Conservation (phyloP, 257 asterid genomes). For the Avicennia marina region DNA sequence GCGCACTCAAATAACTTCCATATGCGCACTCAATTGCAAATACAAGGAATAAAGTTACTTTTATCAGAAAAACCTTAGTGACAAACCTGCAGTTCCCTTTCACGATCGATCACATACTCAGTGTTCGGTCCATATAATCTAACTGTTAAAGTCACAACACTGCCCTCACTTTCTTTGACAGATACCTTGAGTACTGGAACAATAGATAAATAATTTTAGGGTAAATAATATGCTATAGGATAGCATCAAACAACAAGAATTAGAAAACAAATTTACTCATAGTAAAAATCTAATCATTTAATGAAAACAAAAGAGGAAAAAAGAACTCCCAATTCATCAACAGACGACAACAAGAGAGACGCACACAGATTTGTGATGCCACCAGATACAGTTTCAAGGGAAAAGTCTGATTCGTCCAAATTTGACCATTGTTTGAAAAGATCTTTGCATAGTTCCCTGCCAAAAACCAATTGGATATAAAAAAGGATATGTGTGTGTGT, state of each 20-base stretch:
- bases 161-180: constrained; percentile 49
- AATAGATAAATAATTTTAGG: constrained; percentile 16
- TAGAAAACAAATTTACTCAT: not conserved
- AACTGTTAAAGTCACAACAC: constrained; percentile 48
- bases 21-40: not conserved
- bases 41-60: constrained; percentile 4
- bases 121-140: constrained; percentile 95
- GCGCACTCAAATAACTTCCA: constrained; percentile 4
- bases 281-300: constrained; percentile 4
- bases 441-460: constrained; percentile 85
- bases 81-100: constrained; percentile 76
- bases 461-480: constrained; percentile 11
- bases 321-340: not conserved
- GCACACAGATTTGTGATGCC: constrained; percentile 90
- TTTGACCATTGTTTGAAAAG: constrained; percentile 72
- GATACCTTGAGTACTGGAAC: constrained; percentile 84
- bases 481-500: not conserved
- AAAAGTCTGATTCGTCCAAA: constrained; percentile 67
- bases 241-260: constrained; percentile 11
- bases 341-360: constrained; percentile 25
- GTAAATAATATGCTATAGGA: constrained; percentile 11
- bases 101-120: constrained; percentile 86
- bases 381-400: constrained; percentile 86
- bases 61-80: constrained; percentile 11
- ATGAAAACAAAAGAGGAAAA: not conserved